A percentile compares a stretch with the other conserved stretches of the same genome.
Conservation (phyloP, 768 basidiomycete genomes). For the Russula sp. region DNA sequence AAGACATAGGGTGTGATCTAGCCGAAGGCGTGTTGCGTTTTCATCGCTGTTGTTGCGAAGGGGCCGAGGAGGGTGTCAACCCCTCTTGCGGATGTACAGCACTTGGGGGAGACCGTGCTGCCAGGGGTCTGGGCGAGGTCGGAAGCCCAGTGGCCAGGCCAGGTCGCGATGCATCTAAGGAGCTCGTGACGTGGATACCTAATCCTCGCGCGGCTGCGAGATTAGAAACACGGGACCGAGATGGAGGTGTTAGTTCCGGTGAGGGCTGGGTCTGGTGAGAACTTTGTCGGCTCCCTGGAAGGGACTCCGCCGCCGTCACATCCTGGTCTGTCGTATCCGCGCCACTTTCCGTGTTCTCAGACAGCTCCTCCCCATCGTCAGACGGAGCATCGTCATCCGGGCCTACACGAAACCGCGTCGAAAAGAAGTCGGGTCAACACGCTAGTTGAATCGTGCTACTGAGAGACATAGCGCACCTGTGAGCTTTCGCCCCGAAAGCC, state of each 20-base stretch:
- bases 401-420: conserved; percentile 32
- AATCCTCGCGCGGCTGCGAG: conserved; percentile 23
- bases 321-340: conserved; percentile 61
- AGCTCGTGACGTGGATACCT: conserved; percentile 19
- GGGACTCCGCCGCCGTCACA: conserved; percentile 31
- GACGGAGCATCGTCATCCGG: conserved; percentile 55
- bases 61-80: background rate
- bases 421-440: conserved; percentile 25
- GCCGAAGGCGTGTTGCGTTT: background rate
- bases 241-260: conserved; percentile 27
- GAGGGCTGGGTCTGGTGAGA: conserved; percentile 33
- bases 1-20: background rate
- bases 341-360: conserved; percentile 67
- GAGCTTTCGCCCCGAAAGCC: conserved; percentile 63
- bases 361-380: conserved; percentile 63
- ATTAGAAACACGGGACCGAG: conserved; percentile 17
- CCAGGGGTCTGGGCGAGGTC: conserved; percentile 29
- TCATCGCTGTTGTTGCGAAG: conserved; percentile 9
- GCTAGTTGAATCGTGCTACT: background rate
- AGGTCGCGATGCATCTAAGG: conserved; percentile 26
- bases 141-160: conserved; percentile 24
- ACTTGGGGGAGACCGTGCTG: conserved; percentile 19
- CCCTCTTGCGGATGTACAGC: conserved; percentile 4
- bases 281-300: conserved; percentile 23
- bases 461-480: conserved; percentile 43